Evolutionary conservation across 2,329 filamentous ascomycete species (phyloP).

Genomic region (Trichoderma sp.): DNA sequence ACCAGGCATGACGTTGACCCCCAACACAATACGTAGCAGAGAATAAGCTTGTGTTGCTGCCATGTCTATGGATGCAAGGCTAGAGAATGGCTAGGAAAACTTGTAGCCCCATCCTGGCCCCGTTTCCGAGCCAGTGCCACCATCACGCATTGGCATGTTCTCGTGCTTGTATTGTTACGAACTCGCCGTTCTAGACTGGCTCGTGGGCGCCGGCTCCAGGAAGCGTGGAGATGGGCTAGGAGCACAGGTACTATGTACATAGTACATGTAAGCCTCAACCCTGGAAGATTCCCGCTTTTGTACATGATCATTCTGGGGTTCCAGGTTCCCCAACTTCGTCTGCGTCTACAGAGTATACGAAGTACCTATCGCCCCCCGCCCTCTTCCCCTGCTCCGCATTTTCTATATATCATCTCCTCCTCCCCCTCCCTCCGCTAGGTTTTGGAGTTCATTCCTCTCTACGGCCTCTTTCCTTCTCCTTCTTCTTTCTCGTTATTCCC

Average conservation of each 20-base stretch:
- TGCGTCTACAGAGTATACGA: not conserved
- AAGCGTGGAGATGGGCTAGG: not conserved
- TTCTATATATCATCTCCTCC: slow-evolving; percentile 4
- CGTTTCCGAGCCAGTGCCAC: not conserved
- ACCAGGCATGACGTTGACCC: not conserved
- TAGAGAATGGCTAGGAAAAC: not conserved
- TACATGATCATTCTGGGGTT: slow-evolving; percentile 14
- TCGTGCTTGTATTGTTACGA: not conserved
- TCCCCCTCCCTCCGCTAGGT: not conserved
- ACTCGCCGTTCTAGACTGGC: not conserved
- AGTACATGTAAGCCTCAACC: slow-evolving; percentile 11
- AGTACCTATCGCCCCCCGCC: not conserved
- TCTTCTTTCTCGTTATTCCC: not conserved
- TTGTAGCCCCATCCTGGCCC: not conserved
- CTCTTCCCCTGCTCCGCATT: not conserved
- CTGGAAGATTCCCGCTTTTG: slow-evolving; percentile 8
- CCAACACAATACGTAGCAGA: not conserved
- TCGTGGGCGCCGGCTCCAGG: not conserved
- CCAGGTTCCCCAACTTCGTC: slow-evolving; percentile 14
- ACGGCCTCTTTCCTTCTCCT: not conserved
- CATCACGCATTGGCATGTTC: not conserved
- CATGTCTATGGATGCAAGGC: not conserved
- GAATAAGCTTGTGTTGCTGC: not conserved
- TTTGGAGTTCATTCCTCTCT: not conserved
- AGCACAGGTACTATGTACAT: not conserved